Percentiles rank a stretch among this genome's conserved stretches.
Conservation (phyloP, 2,329 filamentous ascomycete genomes). For the Fusarium sp. region DNA sequence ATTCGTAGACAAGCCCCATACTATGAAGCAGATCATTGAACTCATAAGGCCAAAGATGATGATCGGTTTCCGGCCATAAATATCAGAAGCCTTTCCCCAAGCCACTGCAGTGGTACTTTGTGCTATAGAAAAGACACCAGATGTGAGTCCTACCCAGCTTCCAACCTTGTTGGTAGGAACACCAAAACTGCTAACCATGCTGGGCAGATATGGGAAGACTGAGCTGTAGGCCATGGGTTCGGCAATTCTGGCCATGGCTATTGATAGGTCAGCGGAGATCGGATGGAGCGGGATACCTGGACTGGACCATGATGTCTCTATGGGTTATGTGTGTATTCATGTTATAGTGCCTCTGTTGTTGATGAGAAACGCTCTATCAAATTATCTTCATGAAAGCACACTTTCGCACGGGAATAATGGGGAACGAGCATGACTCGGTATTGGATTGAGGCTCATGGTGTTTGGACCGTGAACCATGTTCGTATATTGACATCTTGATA, state of each 20-base stretch:
- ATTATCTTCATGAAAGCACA: neutral
- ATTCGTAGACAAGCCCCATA: slow-evolving; percentile 85
- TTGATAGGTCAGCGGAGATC: slow-evolving; percentile 45
- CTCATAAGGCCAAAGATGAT: slow-evolving; percentile 78
- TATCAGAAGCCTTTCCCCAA: slow-evolving; percentile 82
- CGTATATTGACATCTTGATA: neutral
- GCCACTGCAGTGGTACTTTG: slow-evolving; percentile 77
- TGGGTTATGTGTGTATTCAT: neutral
- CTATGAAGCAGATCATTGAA: slow-evolving; percentile 82
- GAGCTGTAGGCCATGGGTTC: slow-evolving; percentile 79
- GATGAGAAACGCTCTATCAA: slow-evolving; percentile 32
- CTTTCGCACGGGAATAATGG: neutral
- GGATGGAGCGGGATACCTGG: slow-evolving; percentile 15
- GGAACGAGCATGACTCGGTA: neutral
- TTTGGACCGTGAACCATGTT: neutral
- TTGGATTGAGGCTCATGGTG: neutral
- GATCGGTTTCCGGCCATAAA: slow-evolving; percentile 81
- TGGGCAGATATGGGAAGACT: slow-evolving; percentile 75
- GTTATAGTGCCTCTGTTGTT: slow-evolving; percentile 21
- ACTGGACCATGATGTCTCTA: slow-evolving; percentile 22
- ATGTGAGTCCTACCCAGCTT: slow-evolving; percentile 81
- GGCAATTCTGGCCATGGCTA: slow-evolving; percentile 81
- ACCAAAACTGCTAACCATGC: slow-evolving; percentile 85
- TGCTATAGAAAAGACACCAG: slow-evolving; percentile 75
- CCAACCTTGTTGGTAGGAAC: slow-evolving; percentile 76